Base-by-base conservation (phyloP, 441 rosid species). In the Euphorbia celastroides region DNA sequence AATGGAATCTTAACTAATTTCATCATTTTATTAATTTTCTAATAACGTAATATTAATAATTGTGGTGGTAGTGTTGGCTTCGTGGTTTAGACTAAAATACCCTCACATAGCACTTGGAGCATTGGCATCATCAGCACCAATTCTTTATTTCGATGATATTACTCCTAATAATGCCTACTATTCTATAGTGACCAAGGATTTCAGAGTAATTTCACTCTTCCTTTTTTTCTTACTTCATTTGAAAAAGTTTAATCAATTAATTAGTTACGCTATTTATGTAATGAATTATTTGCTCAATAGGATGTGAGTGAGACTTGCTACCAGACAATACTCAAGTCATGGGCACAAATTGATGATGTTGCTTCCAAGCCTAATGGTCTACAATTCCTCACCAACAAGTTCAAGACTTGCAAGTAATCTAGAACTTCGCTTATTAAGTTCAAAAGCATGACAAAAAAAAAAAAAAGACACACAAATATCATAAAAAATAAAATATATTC, bases 51-150 rank as follows among this genome's bases (percentile, higher is more conserved):
- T 32, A 16, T 26, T 51, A 2, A 46, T 36, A 25, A 0, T 19
- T 5, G 12, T 30, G 26, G 56, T 41, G 30, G 11, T 61, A 82
- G 91, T 82, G 91, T 74, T 86, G 26, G 85, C 88, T 61, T 73
- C 91, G 8, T 86, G 91, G 88, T 79, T 84, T 70, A 76, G 85
- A 55, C 76, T 86, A 6, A 86, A 86, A 58, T 86, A 86, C 61
- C 91, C 91, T 1, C 91, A 86, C n/a, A 70, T 84, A 11, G 88
- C 84, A 5, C 74, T 84, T 0, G 91, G 88, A 65, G 88, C 91
- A 42, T 57, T 86, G 46, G 91, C 91, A 25, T 86, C 88, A n/a
- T n/a, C n/a, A n/a, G n/a, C n/a, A n/a, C n/a, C n/a, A n/a, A n/a
- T n/a, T n/a, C n/a, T n/a, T n/a, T 82, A 82, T 72, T 86, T 86